Conservation (phyloP, 2,329 filamentous ascomycete genomes). For the Pseudocercospora vitis region DNA sequence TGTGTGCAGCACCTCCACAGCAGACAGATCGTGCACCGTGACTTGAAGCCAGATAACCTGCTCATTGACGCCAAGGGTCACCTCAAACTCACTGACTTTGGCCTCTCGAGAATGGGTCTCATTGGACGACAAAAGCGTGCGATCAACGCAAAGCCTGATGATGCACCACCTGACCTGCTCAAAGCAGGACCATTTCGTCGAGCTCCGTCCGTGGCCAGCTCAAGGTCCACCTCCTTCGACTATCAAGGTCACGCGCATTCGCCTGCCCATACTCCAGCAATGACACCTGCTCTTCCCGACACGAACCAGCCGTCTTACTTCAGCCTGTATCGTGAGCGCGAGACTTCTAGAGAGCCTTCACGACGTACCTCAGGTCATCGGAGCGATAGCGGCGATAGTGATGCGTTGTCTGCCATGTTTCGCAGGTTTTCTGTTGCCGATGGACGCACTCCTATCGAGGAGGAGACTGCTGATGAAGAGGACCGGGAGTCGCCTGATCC, state of each 20-base stretch:
- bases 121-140: conserved; percentile 95
- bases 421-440: conserved; percentile 63
- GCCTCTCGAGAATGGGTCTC: conserved; percentile 92
- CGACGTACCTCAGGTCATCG: conserved; percentile 73
- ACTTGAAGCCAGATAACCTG: conserved; percentile 94
- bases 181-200: conserved; percentile 90
- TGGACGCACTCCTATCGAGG: conserved; percentile 66
- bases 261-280: conserved; percentile 78
- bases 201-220: conserved; percentile 81
- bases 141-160: conserved; percentile 71
- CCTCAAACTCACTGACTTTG: conserved; percentile 95
- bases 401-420: conserved; percentile 78
- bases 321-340: conserved; percentile 66
- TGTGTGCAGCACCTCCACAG: conserved; percentile 95
- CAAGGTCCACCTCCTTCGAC: conserved; percentile 90
- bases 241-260: conserved; percentile 72
- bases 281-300: conserved; percentile 71
- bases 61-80: conserved; percentile 96
- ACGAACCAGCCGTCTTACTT: conserved; percentile 92
- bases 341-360: conserved; percentile 60
- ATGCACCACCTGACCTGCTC: conserved; percentile 86
- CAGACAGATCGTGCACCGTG: conserved; percentile 92
- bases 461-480: conserved; percentile 69
- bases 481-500: conserved; percentile 67
- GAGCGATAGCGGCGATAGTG: conserved; percentile 90